Evolutionary conservation across 495 filamentous ascomycete species (phyloP).

Genomic region (Cercophora newfieldiana): DNA sequence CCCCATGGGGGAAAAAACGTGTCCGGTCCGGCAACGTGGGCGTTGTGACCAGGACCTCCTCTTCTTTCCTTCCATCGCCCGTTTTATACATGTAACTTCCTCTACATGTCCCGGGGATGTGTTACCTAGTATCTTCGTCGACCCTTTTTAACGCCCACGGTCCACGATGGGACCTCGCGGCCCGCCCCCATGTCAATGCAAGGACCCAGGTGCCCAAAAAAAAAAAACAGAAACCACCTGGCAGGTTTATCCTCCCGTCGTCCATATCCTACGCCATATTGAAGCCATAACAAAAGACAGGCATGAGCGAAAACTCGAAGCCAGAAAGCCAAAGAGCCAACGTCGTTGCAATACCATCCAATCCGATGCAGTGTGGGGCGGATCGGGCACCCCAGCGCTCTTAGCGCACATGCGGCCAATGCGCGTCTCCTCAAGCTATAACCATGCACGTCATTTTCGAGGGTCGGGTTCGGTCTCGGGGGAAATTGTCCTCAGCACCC

Average conservation of each 20-base stretch:
- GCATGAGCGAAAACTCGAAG: background rate
- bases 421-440: background rate
- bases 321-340: background rate
- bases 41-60: background rate
- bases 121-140: background rate
- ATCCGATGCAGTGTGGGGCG: constrained; percentile 10
- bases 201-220: background rate
- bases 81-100: background rate
- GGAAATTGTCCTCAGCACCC: constrained; percentile 46
- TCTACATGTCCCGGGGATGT: background rate
- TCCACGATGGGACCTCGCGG: background rate
- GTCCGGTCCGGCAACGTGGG: background rate
- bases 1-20: background rate
- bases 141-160: constrained; percentile 12
- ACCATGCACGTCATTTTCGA: constrained; percentile 9
- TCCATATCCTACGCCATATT: background rate
- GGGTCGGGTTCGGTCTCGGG: constrained; percentile 19
- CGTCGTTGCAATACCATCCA: background rate
- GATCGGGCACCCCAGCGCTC: constrained; percentile 5
- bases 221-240: background rate
- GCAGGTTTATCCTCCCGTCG: constrained; percentile 3
- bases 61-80: background rate
- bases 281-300: background rate
- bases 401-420: constrained; percentile 8
- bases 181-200: constrained; percentile 4